Evolutionary conservation across 2,329 filamentous ascomycete species (phyloP), one percentile per base, ranked within the genome.

Genomic region (Elsinoe necatrix): DNA sequence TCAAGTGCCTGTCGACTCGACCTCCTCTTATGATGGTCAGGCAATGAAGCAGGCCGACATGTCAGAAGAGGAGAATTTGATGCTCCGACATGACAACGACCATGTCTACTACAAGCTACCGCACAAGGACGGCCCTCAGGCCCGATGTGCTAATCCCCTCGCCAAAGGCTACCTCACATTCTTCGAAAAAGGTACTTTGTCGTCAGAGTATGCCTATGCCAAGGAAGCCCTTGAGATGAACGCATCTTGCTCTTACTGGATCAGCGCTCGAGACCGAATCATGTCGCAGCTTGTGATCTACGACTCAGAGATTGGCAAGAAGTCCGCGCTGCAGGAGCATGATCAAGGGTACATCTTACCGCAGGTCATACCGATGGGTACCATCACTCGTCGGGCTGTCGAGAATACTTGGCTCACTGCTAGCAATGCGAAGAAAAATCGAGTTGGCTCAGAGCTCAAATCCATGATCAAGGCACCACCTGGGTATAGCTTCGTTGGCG

Each of bases 381-480:
- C 95, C 5, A 89, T 98, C 61, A 98, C 93, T 1, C 82, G 93
- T 54, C 81, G 93, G 66, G 89, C 92, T 0, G 93, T 98, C 5
- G 93, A 98, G 66, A 97, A 96, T 62, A 98, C 93, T 0, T 98
- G 95, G 93, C 80, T 98, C 47, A 98, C 93, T 2, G 95, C 93
- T 1, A 95, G 90, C 65, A 98, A 98, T 66, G 95, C 95, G 1
- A 98, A 98, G 74, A 83, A 84, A 67, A 97, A 97, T 63, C 85
- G 95, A 4, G 92, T 98, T 2, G 93, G 93, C 0, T 98, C 93
- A 0, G 93, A 98, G 68, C 77, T 98, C 21, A 98, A 98, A 70
- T 89, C 92, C 12, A 97, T 98, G 90, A 84, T 98, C 62, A 87
- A 85, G 66, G 91, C 95, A 12, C 93, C 93, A 0, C 80, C 86